Evolutionary conservation across 2,329 filamentous ascomycete genomes (phyloP).

Genomic region (Teratosphaeria zuluensis): DNA sequence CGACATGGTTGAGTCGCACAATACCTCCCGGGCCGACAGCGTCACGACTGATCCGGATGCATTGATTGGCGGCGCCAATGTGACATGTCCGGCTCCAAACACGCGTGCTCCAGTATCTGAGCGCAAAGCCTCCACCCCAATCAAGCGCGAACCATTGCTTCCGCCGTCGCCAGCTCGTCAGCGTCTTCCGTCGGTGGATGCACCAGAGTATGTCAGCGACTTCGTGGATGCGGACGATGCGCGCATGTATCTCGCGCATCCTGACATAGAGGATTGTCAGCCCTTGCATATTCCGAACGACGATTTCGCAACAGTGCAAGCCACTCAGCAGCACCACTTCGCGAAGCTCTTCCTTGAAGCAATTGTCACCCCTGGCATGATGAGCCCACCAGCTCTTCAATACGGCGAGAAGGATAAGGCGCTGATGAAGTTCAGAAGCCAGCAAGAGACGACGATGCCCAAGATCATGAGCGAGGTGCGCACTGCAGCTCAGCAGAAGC

Average conservation of each 20-base stretch:
- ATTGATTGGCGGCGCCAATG: background rate
- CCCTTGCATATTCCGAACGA: background rate
- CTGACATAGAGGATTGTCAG: background rate
- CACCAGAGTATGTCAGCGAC: background rate
- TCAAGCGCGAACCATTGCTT: background rate
- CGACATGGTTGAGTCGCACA: background rate
- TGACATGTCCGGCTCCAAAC: background rate
- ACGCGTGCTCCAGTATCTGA: background rate
- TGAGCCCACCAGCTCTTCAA: background rate
- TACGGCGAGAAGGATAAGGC: background rate
- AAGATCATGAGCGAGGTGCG: background rate
- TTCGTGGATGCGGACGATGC: background rate
- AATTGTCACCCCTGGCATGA: background rate
- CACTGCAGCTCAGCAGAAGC: background rate
- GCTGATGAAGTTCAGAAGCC: background rate
- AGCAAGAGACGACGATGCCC: background rate
- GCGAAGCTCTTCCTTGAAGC: background rate
- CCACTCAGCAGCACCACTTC: background rate
- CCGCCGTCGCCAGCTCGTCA: background rate
- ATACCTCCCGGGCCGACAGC: background rate
- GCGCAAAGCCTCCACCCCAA: background rate
- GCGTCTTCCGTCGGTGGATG: background rate
- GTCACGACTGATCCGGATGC: background rate
- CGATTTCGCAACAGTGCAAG: slow-evolving; percentile 1
- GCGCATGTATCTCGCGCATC: background rate